Conservation (phyloP, 768 basidiomycete genomes). For the Melanogaster broomeanus region DNA sequence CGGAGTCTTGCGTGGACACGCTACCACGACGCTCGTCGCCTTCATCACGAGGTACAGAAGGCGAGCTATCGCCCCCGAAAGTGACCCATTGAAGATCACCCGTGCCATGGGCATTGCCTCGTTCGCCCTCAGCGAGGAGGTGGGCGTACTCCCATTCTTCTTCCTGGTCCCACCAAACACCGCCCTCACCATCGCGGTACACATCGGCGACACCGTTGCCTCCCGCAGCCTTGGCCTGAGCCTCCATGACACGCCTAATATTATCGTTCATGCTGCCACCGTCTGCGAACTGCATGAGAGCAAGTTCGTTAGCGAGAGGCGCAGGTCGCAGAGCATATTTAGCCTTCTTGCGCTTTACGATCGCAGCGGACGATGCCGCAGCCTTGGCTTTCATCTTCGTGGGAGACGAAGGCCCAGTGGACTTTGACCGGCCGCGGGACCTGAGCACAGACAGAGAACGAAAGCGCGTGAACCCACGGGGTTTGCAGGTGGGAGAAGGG, state of each 20-base stretch:
- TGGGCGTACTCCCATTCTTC: conserved; percentile 71
- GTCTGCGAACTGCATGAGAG: conserved; percentile 67
- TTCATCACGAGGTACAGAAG: conserved; percentile 3
- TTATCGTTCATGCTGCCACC: conserved; percentile 62
- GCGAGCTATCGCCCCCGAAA: conserved; percentile 34
- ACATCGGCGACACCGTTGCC: conserved; percentile 46
- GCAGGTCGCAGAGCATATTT: conserved; percentile 47
- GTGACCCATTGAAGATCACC: conserved; percentile 46
- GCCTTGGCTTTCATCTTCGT: conserved; percentile 23
- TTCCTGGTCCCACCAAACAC: conserved; percentile 71
- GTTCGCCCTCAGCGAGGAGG: conserved; percentile 47
- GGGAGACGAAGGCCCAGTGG: conserved; percentile 27
- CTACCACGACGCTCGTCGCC: conserved; percentile 44
- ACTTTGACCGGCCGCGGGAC: conserved; percentile 40
- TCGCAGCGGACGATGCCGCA: conserved; percentile 26
- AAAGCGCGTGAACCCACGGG: conserved; percentile 43
- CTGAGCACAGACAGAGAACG: conserved; percentile 54
- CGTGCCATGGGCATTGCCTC: conserved; percentile 19
- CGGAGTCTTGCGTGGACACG: conserved; percentile 54
- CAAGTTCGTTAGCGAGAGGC: conserved; percentile 65
- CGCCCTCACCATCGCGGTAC: conserved; percentile 60
- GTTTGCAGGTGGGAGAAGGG: conserved; percentile 13
- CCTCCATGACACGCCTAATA: conserved; percentile 53
- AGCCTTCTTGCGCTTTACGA: conserved; percentile 53
- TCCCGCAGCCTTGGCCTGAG: conserved; percentile 50